These are phyloP conservation scores for Rhodotorula sp. DNA, from an alignment of 1,284 basidiomycete genomes.

Conservation along the genomic window DNA sequence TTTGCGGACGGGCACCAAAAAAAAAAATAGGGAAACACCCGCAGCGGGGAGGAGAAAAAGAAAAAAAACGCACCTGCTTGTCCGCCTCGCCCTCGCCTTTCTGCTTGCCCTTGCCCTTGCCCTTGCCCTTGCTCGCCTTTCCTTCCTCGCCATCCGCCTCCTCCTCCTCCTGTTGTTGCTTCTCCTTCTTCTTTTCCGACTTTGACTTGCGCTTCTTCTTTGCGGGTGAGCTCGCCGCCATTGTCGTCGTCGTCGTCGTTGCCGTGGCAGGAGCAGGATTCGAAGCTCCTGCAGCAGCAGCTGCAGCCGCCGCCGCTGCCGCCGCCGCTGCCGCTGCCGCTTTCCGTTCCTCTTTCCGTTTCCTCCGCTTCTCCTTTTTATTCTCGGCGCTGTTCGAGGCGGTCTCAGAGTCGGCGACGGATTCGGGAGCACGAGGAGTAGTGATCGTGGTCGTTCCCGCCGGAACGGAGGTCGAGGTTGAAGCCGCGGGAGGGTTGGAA, in stretches of 20 bases:
- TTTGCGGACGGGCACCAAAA: too few relatives aligned
- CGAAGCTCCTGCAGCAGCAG: background rate
- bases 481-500: background rate
- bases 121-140: background rate
- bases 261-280: background rate
- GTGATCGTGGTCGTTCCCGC: too few relatives aligned
- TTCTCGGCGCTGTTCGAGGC: background rate
- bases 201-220: background rate
- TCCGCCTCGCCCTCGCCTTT: background rate
- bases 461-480: background rate
- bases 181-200: constrained; percentile 2
- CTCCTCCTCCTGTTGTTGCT: background rate
- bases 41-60: background rate
- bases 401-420: background rate
- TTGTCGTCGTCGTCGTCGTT: background rate
- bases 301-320: background rate
- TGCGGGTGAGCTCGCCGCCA: background rate
- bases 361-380: background rate
- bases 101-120: background rate
- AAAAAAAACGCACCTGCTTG: background rate
- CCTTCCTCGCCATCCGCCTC: background rate
- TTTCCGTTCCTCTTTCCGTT: background rate
- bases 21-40: background rate
- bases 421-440: background rate
- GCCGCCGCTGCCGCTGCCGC: background rate